Evolutionary conservation across 2,329 filamentous ascomycete species (phyloP), one percentile per base, ranked within the genome.

Genomic region (Colletotrichum tamarilloi): DNA sequence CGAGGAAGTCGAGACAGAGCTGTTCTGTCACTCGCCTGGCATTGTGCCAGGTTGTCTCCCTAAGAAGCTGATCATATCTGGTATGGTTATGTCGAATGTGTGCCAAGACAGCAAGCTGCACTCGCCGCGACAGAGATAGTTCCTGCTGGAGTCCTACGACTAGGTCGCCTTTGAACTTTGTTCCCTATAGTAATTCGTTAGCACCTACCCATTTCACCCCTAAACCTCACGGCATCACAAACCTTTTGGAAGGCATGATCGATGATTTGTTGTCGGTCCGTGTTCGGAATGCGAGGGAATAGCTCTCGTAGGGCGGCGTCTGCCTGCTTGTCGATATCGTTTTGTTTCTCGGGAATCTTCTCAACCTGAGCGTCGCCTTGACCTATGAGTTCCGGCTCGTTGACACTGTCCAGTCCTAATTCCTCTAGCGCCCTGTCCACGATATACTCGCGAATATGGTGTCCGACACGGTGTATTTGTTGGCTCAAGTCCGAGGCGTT

Each of bases 11-110:
- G 58, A 92, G 83, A 75, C 91, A 92, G 16, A 90, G 82, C 38
- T 85, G 81, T 76, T 92, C 89, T 57, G 92, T 90, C 53, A 87
- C 86, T 81, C 88, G 91, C 74, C 91, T 86, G 65, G 91, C 90
- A 77, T 89, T 90, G 63, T 85, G 82, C 85, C 89, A 92, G 22
- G 82, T 84, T 5, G 89, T 89, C 77, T 92, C 88, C 77, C 81
- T 87, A 19, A 92, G 82, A 22, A 92, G 83, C 70, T 87, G 80
- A 78, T 93, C 91, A 82, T 93, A 93, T 76, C 89, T 86, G 6
- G 91, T 93, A 77, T 92, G 90, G n/a, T 81, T 90, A 77, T 93
- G 91, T 55, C 91, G 86, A 77, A 93, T 92, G 77, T 92, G 91
- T 68, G 91, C 90, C 76, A 92, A 85, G 11, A 91, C 90, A 49